Base-by-base conservation (phyloP, 768 basidiomycete species). In the Mycena venus region DNA sequence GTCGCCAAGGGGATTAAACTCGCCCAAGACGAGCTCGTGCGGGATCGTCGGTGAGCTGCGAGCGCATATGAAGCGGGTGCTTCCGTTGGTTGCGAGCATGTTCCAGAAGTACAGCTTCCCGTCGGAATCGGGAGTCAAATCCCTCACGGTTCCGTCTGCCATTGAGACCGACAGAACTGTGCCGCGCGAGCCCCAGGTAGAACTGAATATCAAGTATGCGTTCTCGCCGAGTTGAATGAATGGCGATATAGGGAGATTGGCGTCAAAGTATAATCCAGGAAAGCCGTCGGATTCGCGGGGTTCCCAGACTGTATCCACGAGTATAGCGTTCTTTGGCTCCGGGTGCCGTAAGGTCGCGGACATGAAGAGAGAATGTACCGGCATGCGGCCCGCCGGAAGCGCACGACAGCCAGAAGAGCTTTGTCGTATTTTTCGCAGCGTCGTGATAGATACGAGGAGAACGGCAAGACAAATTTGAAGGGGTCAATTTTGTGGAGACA, bases 201-300 rank as follows among this genome's bases (percentile, higher is more conserved):
- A 91, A 21, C 87, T 83, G 4, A 87, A 78, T n/a, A 90, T 80
- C 21, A 92, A 68, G 27, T 80, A 79, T 1, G 82, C 67, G 12
- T 71, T 73, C 15, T 73, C 75, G 14, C 32, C 78, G 10, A 80
- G 61, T 7, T 70, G 60, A 21, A 90, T 72, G 76, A 89, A 88
- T 0, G 90, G 87, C 2, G 78, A 80, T 0, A 83, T 47, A 0
- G 87, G 80, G 21, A 94, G 82, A 73, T 86, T 88, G 71, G 83
- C 85, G 31, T 70, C 65, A 7, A 89, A 85, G 74, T 91, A 94
- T 1, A 95, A 81, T 0, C 94, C 93, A 0, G 93, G 93, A 80
- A 94, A 94, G 0, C 83, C 85, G 40, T 79, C 78, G 11, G 66
- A 51, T 3, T 74, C 42, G 3, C 77, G 75, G 0, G 87, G 84